Evolutionary conservation across 192 early-diverging fungal genomes (phyloP), one percentile per base, ranked within the genome.

Genomic region (Coemansia sp.): DNA sequence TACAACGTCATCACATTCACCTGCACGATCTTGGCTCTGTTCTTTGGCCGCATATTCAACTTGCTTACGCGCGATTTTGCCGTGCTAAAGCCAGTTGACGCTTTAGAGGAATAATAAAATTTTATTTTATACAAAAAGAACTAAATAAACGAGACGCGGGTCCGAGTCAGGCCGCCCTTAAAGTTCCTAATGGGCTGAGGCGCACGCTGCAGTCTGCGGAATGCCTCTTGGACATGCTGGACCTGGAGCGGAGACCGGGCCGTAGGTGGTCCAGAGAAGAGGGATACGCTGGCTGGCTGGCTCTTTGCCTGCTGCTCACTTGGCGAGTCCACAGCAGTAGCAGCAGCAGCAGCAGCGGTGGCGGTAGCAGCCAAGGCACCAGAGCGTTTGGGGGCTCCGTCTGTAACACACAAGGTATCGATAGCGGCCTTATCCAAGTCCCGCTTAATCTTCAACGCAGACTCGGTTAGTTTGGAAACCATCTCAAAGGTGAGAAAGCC

Each of bases 1-100:
- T 99, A 99, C 85, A 99, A 99, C 83, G 96, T 98, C 57, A 96
- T 99, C 63, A 97, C 97, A 1, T 87, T 98, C 80, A 95, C 96
- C 11, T 98, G 95, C 70, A 99, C 97, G 0, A 88, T 98, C 7
- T 88, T 99, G 65, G 95, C 95, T 8, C 78, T 97, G 47, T 97
- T 95, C 79, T 98, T 97, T 92, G 97, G 97, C 16, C 88, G 90
- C n/a, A 87, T 95, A 38, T 97, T 97, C 73, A 97, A 97, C 70
- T 69, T 95, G 20, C 78, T 94, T 55, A 91, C 87, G 20, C 87
- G 91, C 61, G 78, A 83, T 31, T 92, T 92, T 82, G 80, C 69
- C n/a, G 72, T 85, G 20, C 63, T 80, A 27, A 53, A 64, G 24
- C 55, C 72, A n/a, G 18, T 43, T 40, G 53, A 68, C 36, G 29